A percentile compares a stretch with the other conserved stretches of the same genome.
phyloP scores from a whole-genome alignment of 768 basidiomycete genomes.

The Boletellus ananas region DNA sequence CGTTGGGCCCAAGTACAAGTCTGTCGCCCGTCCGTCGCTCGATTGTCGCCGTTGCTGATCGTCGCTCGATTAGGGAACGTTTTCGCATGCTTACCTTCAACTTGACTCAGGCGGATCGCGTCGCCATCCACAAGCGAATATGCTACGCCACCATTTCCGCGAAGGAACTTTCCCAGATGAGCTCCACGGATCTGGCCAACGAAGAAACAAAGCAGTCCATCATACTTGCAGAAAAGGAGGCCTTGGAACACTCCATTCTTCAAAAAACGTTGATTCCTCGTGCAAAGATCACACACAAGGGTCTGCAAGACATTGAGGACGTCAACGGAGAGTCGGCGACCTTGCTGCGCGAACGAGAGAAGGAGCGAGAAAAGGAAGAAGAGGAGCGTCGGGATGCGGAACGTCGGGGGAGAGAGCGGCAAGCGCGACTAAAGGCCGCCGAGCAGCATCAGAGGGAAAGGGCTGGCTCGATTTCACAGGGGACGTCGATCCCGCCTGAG shows the following conservation, averaged over 20 bases:
- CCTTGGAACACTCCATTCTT: slow-evolving; percentile 81
- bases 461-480: slow-evolving; percentile 41
- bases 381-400: slow-evolving; percentile 57
- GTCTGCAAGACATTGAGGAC: slow-evolving; percentile 86
- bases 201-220: slow-evolving; percentile 84
- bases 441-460: slow-evolving; percentile 43
- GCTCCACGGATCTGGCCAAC: slow-evolving; percentile 83
- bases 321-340: slow-evolving; percentile 49
- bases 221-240: slow-evolving; percentile 76
- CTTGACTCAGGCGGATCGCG: slow-evolving; percentile 76
- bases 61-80: slow-evolving; percentile 58
- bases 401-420: slow-evolving; percentile 65
- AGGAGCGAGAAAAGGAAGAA: slow-evolving; percentile 58
- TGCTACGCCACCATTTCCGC: slow-evolving; percentile 62
- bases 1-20: slow-evolving; percentile 83
- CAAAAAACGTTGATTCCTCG: slow-evolving; percentile 58
- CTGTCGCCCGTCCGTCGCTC: slow-evolving; percentile 21
- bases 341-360: slow-evolving; percentile 45
- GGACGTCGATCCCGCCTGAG: slow-evolving; percentile 63
- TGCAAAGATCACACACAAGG: slow-evolving; percentile 92
- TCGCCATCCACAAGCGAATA: slow-evolving; percentile 75
- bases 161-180: slow-evolving; percentile 76
- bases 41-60: neutral
- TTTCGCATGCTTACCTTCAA: slow-evolving; percentile 91
- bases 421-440: slow-evolving; percentile 54